Conservation (phyloP, 2,329 filamentous ascomycete species). For the Fusarium sp. region DNA sequence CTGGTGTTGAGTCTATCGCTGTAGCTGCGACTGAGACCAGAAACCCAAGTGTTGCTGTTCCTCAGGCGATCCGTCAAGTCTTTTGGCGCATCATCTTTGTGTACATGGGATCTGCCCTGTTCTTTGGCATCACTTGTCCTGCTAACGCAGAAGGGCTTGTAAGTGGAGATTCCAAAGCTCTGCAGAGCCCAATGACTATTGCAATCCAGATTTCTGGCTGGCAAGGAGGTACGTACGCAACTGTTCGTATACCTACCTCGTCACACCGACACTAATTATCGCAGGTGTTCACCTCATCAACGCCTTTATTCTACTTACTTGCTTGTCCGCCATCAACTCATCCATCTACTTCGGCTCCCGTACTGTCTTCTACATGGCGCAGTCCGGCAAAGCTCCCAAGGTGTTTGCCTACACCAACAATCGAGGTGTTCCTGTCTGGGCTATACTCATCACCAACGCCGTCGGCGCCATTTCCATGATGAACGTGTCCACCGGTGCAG, state of each 20-base stretch:
- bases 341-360: slow-evolving; percentile 81
- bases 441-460: slow-evolving; percentile 73
- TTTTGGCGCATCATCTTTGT: slow-evolving; percentile 70
- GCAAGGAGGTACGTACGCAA: slow-evolving; percentile 60
- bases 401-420: slow-evolving; percentile 74
- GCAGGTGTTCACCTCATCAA: slow-evolving; percentile 76
- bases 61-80: slow-evolving; percentile 66
- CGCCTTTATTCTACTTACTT: slow-evolving; percentile 77
- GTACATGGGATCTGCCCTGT: slow-evolving; percentile 76
- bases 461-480: slow-evolving; percentile 79
- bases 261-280: slow-evolving; percentile 8
- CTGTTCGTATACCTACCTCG: too few relatives aligned
- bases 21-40: slow-evolving; percentile 70
- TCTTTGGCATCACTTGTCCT: slow-evolving; percentile 78
- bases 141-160: slow-evolving; percentile 72
- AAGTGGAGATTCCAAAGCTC: slow-evolving; percentile 67
- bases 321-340: slow-evolving; percentile 75
- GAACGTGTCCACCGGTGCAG: slow-evolving; percentile 73
- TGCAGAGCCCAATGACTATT: slow-evolving; percentile 78
- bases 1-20: slow-evolving; percentile 71
- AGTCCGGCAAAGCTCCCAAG: slow-evolving; percentile 74
- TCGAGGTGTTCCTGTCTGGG: slow-evolving; percentile 69
- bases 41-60: slow-evolving; percentile 65
- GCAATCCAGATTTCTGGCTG: slow-evolving; percentile 79
- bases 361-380: slow-evolving; percentile 79